These are phyloP conservation scores for Cordyceps cateniannulata DNA, from an alignment of 2,329 filamentous ascomycete species.

Conservation along the genomic window DNA sequence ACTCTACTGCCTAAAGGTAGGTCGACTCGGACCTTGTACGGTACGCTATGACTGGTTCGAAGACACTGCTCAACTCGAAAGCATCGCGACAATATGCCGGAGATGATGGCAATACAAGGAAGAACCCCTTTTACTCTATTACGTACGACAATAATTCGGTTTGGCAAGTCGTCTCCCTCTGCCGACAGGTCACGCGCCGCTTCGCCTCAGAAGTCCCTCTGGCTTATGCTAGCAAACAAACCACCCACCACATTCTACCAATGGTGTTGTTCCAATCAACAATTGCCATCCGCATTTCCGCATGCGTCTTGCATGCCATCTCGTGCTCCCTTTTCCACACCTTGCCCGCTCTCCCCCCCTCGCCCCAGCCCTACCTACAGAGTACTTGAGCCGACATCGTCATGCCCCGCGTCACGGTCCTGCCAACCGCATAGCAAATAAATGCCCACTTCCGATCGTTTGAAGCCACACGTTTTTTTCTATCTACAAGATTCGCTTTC, in stretches of 20 bases:
- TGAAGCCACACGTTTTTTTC: not conserved
- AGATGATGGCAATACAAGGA: not conserved
- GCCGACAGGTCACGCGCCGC: not conserved
- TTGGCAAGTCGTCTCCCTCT: not conserved
- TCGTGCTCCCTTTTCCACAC: not conserved
- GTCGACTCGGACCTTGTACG: not conserved
- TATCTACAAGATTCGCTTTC: not conserved
- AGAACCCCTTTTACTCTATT: not conserved
- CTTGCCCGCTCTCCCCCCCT: not conserved
- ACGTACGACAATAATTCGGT: not conserved
- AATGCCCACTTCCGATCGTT: not conserved
- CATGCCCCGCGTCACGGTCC: not conserved
- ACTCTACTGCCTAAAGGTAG: not conserved
- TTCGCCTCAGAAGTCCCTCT: not conserved
- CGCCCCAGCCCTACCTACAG: too few relatives aligned
- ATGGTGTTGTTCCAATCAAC: not conserved
- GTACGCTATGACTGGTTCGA: not conserved
- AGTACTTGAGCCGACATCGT: conserved; percentile 1
- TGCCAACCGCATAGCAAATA: not conserved
- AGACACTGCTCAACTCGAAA: not conserved
- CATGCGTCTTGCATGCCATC: not conserved
- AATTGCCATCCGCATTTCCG: not conserved
- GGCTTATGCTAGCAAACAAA: not conserved
- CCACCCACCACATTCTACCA: not conserved
- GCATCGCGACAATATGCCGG: not conserved